Evolutionary conservation across 1,284 basidiomycete species (phyloP), one percentile per base, ranked within the genome.

Genomic region (Puccinia hordei): DNA sequence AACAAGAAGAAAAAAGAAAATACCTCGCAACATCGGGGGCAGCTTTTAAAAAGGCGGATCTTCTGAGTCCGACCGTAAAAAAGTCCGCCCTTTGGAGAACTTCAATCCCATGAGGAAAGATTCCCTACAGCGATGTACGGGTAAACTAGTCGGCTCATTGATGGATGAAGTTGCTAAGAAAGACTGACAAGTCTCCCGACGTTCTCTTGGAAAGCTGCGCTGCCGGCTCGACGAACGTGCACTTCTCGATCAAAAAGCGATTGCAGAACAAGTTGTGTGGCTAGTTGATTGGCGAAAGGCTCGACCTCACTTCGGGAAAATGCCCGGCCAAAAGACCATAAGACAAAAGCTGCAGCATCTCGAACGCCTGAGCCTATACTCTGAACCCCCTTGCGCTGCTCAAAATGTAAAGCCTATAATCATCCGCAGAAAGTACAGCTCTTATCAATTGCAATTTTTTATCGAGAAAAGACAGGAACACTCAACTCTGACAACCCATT

Each of bases 131-230:
- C 46, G 6, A 38, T 66, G 27, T 27, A 46, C 27, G 38, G 53
- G 46, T 24, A 30, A 63, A 12, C 30, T 61, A 24, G 30, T 4
- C 13, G 55, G 55, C 22, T 57, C 22, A 35, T n/a, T 9, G 12
- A 61, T 8, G 10, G 69, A 30, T 57, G 82, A 66, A 81, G 68
- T 77, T 73, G 38, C 44, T 59, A 27, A 44, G 41, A 41, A 33
- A 38, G 33, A 86, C 90, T 86, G 83, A 95, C 94, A 86, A 92
- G 92, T 83, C 97, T 88, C 12, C 97, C 97, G 57, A 98, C 97
- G 83, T 92, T 92, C 86, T 99, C 97, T 85, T 99, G 97, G 85
- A 94, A 99, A 3, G 96, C 94, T 12, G 97, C 97, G 86, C 95
- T 98, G 2, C 96, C 95, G 4, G 97, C 97, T 82, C 97, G 88